Conservation (phyloP, 2,329 filamentous ascomycete genomes). For the Leptodontidium sp. region DNA sequence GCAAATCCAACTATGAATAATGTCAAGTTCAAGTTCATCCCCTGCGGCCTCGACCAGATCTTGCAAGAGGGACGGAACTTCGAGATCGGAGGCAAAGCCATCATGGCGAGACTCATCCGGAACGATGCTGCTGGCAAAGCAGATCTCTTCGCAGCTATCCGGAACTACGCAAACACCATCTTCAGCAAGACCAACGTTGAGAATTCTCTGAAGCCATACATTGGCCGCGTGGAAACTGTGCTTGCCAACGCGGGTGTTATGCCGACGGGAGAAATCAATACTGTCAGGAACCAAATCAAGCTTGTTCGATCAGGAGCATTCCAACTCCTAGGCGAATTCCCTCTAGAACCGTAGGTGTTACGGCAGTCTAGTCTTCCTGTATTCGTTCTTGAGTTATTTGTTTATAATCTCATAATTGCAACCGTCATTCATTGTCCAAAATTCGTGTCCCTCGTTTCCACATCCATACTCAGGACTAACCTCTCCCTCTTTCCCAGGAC, state of each 20-base stretch:
- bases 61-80: conserved; percentile 12
- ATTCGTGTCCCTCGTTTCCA: background rate
- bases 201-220: conserved; percentile 1
- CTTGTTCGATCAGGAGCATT: conserved; percentile 14
- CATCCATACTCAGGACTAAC: background rate
- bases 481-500: too few relatives aligned
- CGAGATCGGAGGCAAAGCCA: conserved; percentile 12
- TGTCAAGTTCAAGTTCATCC: conserved; percentile 21
- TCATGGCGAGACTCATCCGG: conserved; percentile 17
- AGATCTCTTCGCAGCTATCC: conserved; percentile 1
- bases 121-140: conserved; percentile 3
- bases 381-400: background rate
- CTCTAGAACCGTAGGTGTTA: conserved; percentile 5
- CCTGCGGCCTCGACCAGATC: conserved; percentile 18
- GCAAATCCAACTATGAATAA: conserved; percentile 7
- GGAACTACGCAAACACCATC: conserved; percentile 3
- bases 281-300: background rate
- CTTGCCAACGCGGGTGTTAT: background rate
- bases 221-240: conserved; percentile 11
- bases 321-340: conserved; percentile 10
- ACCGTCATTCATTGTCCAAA: background rate
- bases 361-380: background rate
- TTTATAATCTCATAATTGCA: background rate
- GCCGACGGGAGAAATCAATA: conserved; percentile 11
- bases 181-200: conserved; percentile 17